Conservation (phyloP, 345 rosid species). For the Syzygium aromaticum region DNA sequence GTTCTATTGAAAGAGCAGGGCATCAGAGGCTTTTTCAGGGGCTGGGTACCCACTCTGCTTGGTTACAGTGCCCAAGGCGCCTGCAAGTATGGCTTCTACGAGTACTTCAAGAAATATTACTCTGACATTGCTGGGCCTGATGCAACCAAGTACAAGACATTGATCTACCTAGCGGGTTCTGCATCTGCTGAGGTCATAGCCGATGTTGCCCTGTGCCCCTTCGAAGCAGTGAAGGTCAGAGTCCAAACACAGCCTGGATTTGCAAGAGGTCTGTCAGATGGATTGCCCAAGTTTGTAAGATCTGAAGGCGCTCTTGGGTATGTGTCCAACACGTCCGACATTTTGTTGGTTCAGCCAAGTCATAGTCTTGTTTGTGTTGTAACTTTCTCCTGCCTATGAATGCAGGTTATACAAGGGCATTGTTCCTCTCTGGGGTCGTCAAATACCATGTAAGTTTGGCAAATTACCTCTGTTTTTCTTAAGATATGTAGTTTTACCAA, state of each 20-base stretch:
- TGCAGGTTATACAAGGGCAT: constrained; percentile 81
- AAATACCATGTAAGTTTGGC: constrained; percentile 78
- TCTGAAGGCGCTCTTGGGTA: constrained; percentile 74
- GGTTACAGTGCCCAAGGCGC: constrained; percentile 99
- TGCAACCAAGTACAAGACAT: constrained; percentile 78
- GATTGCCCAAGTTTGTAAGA: constrained; percentile 74
- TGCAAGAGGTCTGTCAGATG: constrained; percentile 86
- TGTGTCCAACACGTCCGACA: background rate
- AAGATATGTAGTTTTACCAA: background rate
- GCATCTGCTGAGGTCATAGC: constrained; percentile 93
- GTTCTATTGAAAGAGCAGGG: constrained; percentile 82
- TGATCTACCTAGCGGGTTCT: constrained; percentile 89
- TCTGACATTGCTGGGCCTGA: constrained; percentile 95
- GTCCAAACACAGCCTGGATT: constrained; percentile 97
- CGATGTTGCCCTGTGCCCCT: constrained; percentile 87
- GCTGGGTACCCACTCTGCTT: constrained; percentile 88
- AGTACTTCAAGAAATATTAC: constrained; percentile 87
- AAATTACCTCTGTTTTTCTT: background rate
- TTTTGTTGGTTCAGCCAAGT: background rate
- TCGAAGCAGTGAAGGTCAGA: constrained; percentile 94
- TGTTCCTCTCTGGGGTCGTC: constrained; percentile 96
- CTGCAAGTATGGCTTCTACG: constrained; percentile 80
- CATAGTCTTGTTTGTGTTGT: background rate
- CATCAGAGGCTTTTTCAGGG: constrained; percentile 62
- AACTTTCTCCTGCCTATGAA: background rate